Conservation (phyloP, 306 rosid species). For the Vigna reflexopilosa region DNA sequence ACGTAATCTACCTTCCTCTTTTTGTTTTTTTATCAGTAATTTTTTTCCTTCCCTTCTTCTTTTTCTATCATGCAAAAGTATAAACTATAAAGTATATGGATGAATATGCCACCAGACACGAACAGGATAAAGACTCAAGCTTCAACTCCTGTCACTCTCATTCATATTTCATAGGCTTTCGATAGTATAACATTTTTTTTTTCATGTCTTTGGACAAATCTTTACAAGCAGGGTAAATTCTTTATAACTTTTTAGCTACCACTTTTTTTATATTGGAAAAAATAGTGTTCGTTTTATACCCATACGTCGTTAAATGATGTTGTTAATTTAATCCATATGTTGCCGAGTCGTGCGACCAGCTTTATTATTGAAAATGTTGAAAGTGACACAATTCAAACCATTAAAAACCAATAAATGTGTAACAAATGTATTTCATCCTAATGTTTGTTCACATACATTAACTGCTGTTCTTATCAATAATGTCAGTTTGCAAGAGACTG, state of each 20-base stretch:
- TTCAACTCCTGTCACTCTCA: conserved; percentile 22
- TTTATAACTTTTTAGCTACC: not conserved
- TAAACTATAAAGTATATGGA: conserved; percentile 15
- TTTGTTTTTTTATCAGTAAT: not conserved
- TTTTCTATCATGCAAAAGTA: conserved; percentile 10
- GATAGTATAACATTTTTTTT: not conserved
- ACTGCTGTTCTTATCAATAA: not conserved
- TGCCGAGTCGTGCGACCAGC: not conserved
- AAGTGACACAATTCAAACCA: conserved; percentile 29
- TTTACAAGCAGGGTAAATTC: conserved; percentile 15
- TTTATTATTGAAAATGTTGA: not conserved
- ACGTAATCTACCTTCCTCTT: not conserved
- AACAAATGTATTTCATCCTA: conserved; percentile 24
- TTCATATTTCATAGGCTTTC: conserved; percentile 14
- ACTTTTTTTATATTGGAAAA: not conserved
- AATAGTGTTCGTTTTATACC: not conserved
- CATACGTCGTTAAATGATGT: not conserved
- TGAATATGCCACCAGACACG: not conserved
- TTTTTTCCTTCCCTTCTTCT: not conserved
- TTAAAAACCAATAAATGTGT: conserved; percentile 33
- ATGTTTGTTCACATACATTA: conserved; percentile 11
- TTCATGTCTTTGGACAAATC: conserved; percentile 30
- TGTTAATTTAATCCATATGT: not conserved
- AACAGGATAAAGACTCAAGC: conserved; percentile 25
- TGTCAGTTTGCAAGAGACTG: conserved; percentile 22